Conservation (phyloP, 2,329 filamentous ascomycete genomes). For the Sphaerulina musiva region DNA sequence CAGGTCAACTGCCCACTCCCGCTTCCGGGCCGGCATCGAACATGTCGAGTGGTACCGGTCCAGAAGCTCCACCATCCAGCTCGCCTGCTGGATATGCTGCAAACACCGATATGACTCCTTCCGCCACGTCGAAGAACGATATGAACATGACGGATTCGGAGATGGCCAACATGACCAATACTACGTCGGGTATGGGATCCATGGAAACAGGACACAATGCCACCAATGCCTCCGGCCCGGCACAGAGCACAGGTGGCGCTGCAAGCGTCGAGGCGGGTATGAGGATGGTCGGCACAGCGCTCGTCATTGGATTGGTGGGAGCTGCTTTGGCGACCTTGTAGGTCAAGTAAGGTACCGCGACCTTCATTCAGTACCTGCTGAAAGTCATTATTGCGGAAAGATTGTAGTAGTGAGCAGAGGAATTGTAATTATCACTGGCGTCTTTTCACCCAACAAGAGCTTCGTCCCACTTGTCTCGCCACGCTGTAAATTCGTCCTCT, state of each 20-base stretch:
- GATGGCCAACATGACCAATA: background rate
- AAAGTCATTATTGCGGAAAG: slow-evolving; percentile 1
- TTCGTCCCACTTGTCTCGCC: slow-evolving; percentile 57
- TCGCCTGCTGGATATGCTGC: slow-evolving; percentile 4
- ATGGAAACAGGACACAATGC: background rate
- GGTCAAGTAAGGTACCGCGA: background rate
- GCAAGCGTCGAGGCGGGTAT: background rate
- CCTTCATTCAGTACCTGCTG: slow-evolving; percentile 6
- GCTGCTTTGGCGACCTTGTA: slow-evolving; percentile 1
- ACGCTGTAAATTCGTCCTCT: slow-evolving; percentile 70
- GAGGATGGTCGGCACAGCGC: slow-evolving; percentile 1
- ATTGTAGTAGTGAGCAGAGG: background rate
- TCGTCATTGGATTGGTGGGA: slow-evolving; percentile 1
- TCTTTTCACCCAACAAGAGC: slow-evolving; percentile 27
- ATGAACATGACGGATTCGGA: background rate
- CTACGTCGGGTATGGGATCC: background rate
- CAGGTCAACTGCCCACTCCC: background rate
- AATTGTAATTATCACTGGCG: background rate
- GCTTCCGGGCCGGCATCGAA: background rate
- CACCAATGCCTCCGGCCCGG: background rate
- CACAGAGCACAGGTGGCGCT: slow-evolving; percentile 5
- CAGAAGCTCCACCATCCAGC: background rate
- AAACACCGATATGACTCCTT: slow-evolving; percentile 2
- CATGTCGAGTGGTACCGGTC: background rate
- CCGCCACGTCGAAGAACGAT: background rate